Percentiles rank a stretch among this genome's conserved stretches.
Evolutionary conservation across 208 protist genomes (phyloP).

Genomic region (Trypanosoma platydactyli): DNA sequence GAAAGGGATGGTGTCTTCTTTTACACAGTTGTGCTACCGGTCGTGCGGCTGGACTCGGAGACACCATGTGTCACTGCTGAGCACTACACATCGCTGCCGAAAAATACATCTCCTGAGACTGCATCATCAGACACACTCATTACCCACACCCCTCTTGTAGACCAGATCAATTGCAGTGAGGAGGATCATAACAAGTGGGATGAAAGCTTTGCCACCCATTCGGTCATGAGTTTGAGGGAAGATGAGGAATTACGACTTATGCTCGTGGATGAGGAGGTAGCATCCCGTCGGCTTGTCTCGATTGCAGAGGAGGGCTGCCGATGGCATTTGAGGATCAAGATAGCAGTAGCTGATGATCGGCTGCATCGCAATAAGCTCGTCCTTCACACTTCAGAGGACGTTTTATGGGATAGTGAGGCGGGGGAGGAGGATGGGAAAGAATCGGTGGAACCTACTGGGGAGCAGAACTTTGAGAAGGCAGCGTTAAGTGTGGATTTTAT

Average conservation of each 20-base stretch:
- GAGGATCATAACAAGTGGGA: neutral
- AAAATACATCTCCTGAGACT: too few relatives aligned
- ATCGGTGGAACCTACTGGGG: too few relatives aligned
- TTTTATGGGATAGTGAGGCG: too few relatives aligned
- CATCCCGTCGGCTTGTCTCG: neutral
- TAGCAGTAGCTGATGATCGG: neutral
- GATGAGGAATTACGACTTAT: neutral
- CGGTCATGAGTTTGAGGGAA: neutral
- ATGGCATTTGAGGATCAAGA: neutral
- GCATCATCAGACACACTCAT: too few relatives aligned
- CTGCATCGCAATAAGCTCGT: neutral
- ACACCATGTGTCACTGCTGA: neutral
- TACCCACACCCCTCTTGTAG: too few relatives aligned
- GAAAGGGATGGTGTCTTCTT: neutral
- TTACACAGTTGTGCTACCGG: neutral
- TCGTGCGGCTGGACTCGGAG: neutral
- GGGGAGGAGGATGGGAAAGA: too few relatives aligned
- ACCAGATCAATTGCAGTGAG: too few relatives aligned
- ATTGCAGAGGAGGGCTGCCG: constrained; percentile 9
- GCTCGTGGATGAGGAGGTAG: constrained; percentile 1
- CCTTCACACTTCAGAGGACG: neutral
- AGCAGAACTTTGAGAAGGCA: too few relatives aligned
- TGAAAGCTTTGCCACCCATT: neutral
- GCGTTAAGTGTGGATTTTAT: too few relatives aligned
- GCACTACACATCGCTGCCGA: neutral